These are phyloP conservation scores for Candida oleophila DNA, from an alignment of 805 yeast species.

Conservation along the genomic window DNA sequence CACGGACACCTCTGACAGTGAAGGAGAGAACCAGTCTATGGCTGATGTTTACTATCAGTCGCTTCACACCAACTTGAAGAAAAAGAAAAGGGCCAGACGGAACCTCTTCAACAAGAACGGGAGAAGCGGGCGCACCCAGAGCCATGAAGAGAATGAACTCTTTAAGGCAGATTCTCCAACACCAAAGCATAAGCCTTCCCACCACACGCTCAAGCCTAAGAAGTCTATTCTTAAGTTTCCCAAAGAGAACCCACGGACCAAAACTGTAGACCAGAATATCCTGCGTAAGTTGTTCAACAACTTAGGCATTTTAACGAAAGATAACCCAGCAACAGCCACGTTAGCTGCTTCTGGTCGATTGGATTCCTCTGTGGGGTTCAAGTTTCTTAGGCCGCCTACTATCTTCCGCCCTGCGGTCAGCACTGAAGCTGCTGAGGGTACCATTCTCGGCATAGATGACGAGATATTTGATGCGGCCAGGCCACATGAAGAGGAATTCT, in stretches of 20 bases:
- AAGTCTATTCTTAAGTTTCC: slow-evolving; percentile 36
- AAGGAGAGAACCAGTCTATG: slow-evolving; percentile 1
- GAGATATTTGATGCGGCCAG: background rate
- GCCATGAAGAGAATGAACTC: background rate
- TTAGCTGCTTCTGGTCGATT: background rate
- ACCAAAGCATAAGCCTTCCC: slow-evolving; percentile 43
- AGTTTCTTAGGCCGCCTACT: background rate
- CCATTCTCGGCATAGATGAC: slow-evolving; percentile 5
- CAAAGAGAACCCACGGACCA: background rate
- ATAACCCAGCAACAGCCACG: background rate
- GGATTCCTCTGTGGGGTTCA: background rate
- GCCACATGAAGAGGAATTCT: background rate
- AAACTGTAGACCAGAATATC: background rate
- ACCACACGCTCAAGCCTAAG: slow-evolving; percentile 40
- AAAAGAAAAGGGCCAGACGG: slow-evolving; percentile 6
- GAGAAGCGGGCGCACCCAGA: background rate
- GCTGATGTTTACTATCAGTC: slow-evolving; percentile 17
- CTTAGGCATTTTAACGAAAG: background rate
- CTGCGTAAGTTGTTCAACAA: slow-evolving; percentile 9
- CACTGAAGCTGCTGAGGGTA: slow-evolving; percentile 11
- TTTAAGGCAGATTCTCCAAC: slow-evolving; percentile 25
- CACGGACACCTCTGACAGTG: slow-evolving; percentile 4
- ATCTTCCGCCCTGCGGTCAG: slow-evolving; percentile 1
- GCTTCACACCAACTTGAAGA: slow-evolving; percentile 11
- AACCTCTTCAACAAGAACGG: background rate